phyloP scores from a whole-genome alignment of 176 grass and related monocot species.

The Rhynchospora tenuis region DNA sequence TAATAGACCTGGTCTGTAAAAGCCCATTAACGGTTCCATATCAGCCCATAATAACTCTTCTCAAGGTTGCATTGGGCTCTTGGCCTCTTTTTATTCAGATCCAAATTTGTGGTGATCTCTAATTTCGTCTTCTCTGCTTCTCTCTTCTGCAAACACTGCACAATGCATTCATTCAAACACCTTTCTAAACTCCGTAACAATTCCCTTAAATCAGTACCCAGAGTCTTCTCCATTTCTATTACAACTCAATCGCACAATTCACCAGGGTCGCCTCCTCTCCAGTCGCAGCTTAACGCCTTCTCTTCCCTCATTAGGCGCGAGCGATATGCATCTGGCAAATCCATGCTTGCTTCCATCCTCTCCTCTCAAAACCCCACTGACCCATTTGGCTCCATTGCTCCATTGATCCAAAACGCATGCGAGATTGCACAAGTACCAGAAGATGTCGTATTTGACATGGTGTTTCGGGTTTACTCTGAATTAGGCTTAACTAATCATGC shows the following conservation, averaged over 20 bases:
- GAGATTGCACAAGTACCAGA: slow-evolving; percentile 10
- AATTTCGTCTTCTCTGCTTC: background rate
- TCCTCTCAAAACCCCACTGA: slow-evolving; percentile 25
- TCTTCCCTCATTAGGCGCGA: slow-evolving; percentile 36
- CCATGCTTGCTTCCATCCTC: slow-evolving; percentile 37
- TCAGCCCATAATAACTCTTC: background rate
- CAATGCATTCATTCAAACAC: background rate
- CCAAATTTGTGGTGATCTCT: background rate
- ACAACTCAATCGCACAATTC: background rate
- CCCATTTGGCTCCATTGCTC: slow-evolving; percentile 43
- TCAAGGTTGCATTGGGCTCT: background rate
- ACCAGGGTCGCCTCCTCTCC: background rate
- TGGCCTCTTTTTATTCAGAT: background rate
- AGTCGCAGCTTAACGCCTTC: slow-evolving; percentile 30
- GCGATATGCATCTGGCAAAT: slow-evolving; percentile 47
- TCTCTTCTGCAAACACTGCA: background rate
- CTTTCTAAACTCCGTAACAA: background rate
- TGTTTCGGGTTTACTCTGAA: slow-evolving; percentile 73
- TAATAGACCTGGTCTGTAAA: background rate
- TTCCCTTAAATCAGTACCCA: background rate
- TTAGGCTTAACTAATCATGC: slow-evolving; percentile 26
- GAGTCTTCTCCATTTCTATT: background rate
- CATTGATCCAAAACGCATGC: slow-evolving; percentile 34
- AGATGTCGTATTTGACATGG: slow-evolving; percentile 58
- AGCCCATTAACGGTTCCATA: background rate